Base-by-base conservation (phyloP, 2,329 filamentous ascomycete genomes). In the Fusarium sp. region DNA sequence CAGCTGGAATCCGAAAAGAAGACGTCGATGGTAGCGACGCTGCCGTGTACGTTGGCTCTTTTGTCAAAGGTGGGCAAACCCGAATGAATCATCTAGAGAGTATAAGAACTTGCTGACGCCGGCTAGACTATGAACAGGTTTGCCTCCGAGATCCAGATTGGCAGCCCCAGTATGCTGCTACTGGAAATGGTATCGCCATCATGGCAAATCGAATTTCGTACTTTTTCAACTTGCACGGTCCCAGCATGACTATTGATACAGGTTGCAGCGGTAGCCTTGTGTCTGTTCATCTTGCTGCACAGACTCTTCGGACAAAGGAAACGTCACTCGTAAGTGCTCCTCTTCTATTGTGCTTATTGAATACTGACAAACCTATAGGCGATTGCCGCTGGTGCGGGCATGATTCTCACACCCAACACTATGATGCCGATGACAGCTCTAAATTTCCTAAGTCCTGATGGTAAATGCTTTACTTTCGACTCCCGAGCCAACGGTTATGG, bases 401-500 rank as follows among this genome's bases (percentile, higher is more conserved):
- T 87, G 73, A 86, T 87, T n/a, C 76, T 87, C 16, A 84, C 83
- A 0, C 85, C 85, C 0, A 84, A 84, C 53, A 87, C 84, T 6
- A 86, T 87, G 71, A 84, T 86, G 78, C 84, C 84, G 3, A 87
- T 87, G 85, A 85, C 84, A 3, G 84, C 82, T 7, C 75, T 87
- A 20, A 85, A 85, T 64, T 86, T 88, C 52, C 77, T 88, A 1
- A 85, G 84, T 42, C 81, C 84, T 3, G 81, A 84, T 57, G 85
- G 85, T 3, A 85, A 81, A 60, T 84, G 80, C 35, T 84, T 84
- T 62, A 85, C 85, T 8, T 90, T 86, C 71, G 89, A 89, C 69
- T 74, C 80, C n/a, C 81, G 82, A 5, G 89, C 87, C 20, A 86
- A 87, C 60, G 90, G 90, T 2, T 92, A 91, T 71, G 88, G 85